Evolutionary conservation across 2,329 filamentous ascomycete genomes (phyloP).

Genomic region (Monosporascus ibericus): DNA sequence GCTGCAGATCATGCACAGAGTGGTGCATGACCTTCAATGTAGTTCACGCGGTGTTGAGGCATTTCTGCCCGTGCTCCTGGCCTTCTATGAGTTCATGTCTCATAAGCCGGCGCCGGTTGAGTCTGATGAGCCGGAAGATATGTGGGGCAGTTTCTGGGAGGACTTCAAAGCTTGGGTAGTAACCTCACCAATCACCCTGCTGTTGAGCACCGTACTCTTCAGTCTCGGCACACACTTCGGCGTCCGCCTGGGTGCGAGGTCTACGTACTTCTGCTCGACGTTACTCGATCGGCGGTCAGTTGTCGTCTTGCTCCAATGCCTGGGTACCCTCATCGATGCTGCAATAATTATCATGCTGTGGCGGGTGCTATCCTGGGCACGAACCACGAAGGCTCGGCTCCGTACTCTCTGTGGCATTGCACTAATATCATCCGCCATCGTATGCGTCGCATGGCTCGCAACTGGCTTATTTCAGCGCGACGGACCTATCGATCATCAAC

Average conservation of each 20-base stretch:
- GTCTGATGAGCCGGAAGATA: slow-evolving; percentile 39
- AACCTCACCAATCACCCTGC: slow-evolving; percentile 32
- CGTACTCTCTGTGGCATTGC: slow-evolving; percentile 38
- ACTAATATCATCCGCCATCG: slow-evolving; percentile 31
- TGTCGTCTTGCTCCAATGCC: slow-evolving; percentile 35
- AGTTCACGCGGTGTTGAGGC: slow-evolving; percentile 44
- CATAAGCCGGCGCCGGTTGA: slow-evolving; percentile 27
- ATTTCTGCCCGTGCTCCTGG: slow-evolving; percentile 39
- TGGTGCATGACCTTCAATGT: slow-evolving; percentile 45
- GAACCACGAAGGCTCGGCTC: slow-evolving; percentile 41
- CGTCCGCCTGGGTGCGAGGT: slow-evolving; percentile 32
- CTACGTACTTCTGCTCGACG: slow-evolving; percentile 46
- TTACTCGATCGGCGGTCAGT: slow-evolving; percentile 31
- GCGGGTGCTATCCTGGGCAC: slow-evolving; percentile 46
- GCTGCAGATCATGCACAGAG: slow-evolving; percentile 40
- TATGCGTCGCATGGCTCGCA: slow-evolving; percentile 30
- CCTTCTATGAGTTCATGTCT: slow-evolving; percentile 38
- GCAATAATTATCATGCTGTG: slow-evolving; percentile 41
- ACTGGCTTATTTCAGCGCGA: slow-evolving; percentile 22
- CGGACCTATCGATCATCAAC: slow-evolving; percentile 17
- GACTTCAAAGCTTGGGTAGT: slow-evolving; percentile 42
- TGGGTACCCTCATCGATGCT: slow-evolving; percentile 41
- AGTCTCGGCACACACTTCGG: slow-evolving; percentile 37
- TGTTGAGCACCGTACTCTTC: slow-evolving; percentile 33
- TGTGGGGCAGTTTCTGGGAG: slow-evolving; percentile 39